These are phyloP conservation scores for Cornus controversa DNA, from an alignment of 148 eudicot species.

Conservation along the genomic window DNA sequence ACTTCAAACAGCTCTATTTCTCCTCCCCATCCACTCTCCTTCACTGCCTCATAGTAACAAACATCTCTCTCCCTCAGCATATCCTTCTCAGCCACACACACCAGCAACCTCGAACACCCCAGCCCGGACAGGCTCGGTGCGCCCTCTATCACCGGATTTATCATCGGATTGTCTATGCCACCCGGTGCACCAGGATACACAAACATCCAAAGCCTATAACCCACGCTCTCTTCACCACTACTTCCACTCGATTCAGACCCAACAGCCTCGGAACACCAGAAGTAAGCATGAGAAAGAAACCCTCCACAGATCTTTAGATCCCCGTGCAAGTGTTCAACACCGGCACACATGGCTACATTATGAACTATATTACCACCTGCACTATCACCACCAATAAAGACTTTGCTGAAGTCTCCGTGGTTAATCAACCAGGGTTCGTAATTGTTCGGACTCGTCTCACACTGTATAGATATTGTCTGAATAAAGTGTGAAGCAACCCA, in stretches of 20 bases:
- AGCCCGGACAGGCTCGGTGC: conserved; percentile 37
- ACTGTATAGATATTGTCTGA: too few species aligned
- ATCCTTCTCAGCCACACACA: conserved; percentile 40
- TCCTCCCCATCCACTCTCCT: conserved; percentile 30
- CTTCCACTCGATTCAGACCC: conserved; percentile 19
- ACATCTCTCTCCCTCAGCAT: conserved; percentile 21
- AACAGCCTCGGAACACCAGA: conserved; percentile 27
- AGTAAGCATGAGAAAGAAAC: conserved; percentile 28
- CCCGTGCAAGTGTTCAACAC: conserved; percentile 9
- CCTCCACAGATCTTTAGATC: conserved; percentile 20
- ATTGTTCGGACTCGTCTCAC: neutral
- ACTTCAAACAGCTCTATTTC: conserved; percentile 29
- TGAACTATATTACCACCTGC: conserved; percentile 62
- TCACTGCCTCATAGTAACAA: conserved; percentile 25
- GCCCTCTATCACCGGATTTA: conserved; percentile 27
- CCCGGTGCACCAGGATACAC: conserved; percentile 25
- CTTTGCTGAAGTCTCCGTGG: conserved; percentile 30
- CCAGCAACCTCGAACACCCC: conserved; percentile 31
- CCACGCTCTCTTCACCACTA: neutral
- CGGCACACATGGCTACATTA: conserved; percentile 44
- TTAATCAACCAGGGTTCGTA: conserved; percentile 43
- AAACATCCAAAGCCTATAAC: conserved; percentile 13
- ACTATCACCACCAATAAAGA: conserved; percentile 57
- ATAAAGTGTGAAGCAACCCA: conserved; percentile 55
- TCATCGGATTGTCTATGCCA: conserved; percentile 37